A percentile compares a stretch with the other conserved stretches of the same genome.
phyloP scores from a whole-genome alignment of 2,329 filamentous ascomycete species.

The Colletotrichum sp. region DNA sequence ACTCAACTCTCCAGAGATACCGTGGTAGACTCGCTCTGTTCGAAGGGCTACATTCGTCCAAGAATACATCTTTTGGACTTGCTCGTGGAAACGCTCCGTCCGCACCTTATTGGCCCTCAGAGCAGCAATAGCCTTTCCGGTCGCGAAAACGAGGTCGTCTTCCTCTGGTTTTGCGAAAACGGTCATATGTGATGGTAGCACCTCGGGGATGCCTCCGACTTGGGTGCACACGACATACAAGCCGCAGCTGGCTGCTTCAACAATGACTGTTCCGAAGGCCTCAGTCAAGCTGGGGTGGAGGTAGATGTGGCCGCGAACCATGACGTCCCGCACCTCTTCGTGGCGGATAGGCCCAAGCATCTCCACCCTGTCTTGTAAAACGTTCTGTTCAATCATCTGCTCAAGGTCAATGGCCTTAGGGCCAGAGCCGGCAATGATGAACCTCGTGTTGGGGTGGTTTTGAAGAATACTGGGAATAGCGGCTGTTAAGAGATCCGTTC shows the following conservation, averaged over 20 bases:
- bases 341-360: slow-evolving; percentile 92
- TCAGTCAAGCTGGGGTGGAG: slow-evolving; percentile 94
- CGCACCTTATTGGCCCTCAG: slow-evolving; percentile 86
- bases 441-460: slow-evolving; percentile 89
- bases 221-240: slow-evolving; percentile 96
- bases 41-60: slow-evolving; percentile 95
- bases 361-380: slow-evolving; percentile 91
- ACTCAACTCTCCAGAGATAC: slow-evolving; percentile 84
- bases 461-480: slow-evolving; percentile 92
- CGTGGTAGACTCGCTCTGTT: slow-evolving; percentile 94
- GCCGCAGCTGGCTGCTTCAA: slow-evolving; percentile 94
- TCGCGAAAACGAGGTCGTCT: slow-evolving; percentile 90
- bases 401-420: slow-evolving; percentile 98
- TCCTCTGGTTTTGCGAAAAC: slow-evolving; percentile 97
- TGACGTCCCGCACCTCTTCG: slow-evolving; percentile 95
- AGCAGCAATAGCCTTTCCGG: slow-evolving; percentile 85
- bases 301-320: slow-evolving; percentile 96
- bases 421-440: slow-evolving; percentile 94
- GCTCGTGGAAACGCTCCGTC: slow-evolving; percentile 93
- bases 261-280: slow-evolving; percentile 96
- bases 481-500: slow-evolving; percentile 94
- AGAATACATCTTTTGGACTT: slow-evolving; percentile 98
- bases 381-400: slow-evolving; percentile 96
- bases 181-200: slow-evolving; percentile 95
- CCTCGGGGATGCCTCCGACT: slow-evolving; percentile 95